Base-by-base conservation (phyloP, 2,329 filamentous ascomycete genomes). In the Mycosphaerella arachidis region DNA sequence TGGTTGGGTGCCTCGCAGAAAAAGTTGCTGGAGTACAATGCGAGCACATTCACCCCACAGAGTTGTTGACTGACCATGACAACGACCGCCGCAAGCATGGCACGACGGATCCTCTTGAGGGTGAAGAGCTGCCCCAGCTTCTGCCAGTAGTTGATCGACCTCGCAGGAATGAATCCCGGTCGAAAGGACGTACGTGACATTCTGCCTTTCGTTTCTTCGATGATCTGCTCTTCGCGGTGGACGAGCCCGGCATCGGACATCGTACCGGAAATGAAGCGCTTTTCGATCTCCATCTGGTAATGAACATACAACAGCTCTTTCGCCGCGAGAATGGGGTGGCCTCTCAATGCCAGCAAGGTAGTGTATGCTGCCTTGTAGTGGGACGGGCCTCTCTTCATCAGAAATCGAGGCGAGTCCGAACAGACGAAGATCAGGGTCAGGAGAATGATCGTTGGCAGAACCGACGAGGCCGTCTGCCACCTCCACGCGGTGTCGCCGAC, bases 341-440 rank as follows among this genome's bases (percentile, higher is more conserved):
- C 61, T 9, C 69, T 63, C 9, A 73, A 63, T 16, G 51, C 40
- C 24, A 66, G 40, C 0, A 71, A 59, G 0, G 67, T 66, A 12
- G 63, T 56, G 53, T 68, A 72, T 1, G 71, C 70, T n/a, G 59
- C 62, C 10, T 46, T 27, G 52, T 71, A 70, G 16, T 63, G 59
- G 6, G 52, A 24, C 16, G 48, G 43, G 18, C 58, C 59, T 46
- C 66, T 63, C 54, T 70, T 70, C 63, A 73, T 69, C 37, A 70
- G 54, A 46, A 69, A 72, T 6, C 70, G 62, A 1, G 71, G 70
- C 9, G 68, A 70, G 48, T 72, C 71, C 4, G 68, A 66, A 48
- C 66, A 69, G 48, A 68, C 62, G 53, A 63, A 68, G 53, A 71
- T 67, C 6, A 70, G 60, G 1, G 63, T 60, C 29, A 72, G 61